Percentiles rank a stretch among this genome's conserved stretches.
These are phyloP conservation scores for Fusarium coffeatum DNA, from an alignment of 2,329 filamentous ascomycete species.

Conservation along the genomic window DNA sequence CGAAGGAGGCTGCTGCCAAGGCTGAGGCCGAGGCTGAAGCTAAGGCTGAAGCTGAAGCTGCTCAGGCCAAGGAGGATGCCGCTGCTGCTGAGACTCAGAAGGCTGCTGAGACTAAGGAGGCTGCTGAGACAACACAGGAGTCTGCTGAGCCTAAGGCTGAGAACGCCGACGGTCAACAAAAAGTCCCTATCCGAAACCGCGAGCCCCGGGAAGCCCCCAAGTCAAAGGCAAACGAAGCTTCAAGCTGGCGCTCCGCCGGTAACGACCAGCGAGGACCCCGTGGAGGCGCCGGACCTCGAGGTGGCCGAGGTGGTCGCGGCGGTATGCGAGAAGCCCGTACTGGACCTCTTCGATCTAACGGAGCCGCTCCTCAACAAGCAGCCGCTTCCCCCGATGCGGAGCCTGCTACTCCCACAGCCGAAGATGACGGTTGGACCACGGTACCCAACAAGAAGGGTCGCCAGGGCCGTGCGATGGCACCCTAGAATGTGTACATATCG, in stretches of 20 bases:
- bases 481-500: constrained; percentile 52
- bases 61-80: constrained; percentile 46
- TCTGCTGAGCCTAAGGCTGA: constrained; percentile 41
- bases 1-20: constrained; percentile 67
- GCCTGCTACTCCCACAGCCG: constrained; percentile 58
- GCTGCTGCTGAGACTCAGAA: constrained; percentile 49
- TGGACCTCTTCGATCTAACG: constrained; percentile 60
- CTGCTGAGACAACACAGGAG: constrained; percentile 45
- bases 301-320: constrained; percentile 56
- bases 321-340: constrained; percentile 57
- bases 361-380: constrained; percentile 56
- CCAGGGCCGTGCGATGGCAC: constrained; percentile 49
- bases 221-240: constrained; percentile 67
- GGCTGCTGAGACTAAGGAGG: constrained; percentile 45
- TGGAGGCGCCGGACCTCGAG: constrained; percentile 59
- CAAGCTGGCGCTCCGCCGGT: constrained; percentile 69
- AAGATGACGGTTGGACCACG: constrained; percentile 72
- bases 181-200: constrained; percentile 55
- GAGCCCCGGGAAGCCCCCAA: constrained; percentile 59
- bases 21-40: constrained; percentile 53
- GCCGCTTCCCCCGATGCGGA: constrained; percentile 49
- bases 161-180: constrained; percentile 59
- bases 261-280: constrained; percentile 62
- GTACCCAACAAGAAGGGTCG: constrained; percentile 57
- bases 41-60: constrained; percentile 47